Conservation (phyloP, 495 filamentous ascomycete genomes). For the Hypoxylon fragiforme region DNA sequence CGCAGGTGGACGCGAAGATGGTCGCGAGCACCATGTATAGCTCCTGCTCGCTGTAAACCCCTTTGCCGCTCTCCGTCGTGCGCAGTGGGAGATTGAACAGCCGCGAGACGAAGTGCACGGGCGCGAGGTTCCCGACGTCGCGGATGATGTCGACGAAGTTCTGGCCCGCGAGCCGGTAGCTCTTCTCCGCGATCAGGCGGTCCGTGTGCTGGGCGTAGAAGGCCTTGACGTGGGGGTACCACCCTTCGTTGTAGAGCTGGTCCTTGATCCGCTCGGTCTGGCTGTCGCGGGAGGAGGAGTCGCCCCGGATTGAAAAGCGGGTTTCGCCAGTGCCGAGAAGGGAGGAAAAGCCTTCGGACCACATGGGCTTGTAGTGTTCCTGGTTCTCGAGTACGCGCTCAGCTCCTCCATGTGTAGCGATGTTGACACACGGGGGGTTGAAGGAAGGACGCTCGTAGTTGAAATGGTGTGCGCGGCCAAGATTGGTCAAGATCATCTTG, state of each 20-base stretch:
- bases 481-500: slow-evolving; percentile 68
- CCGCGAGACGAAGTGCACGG: slow-evolving; percentile 70
- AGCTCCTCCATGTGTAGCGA: slow-evolving; percentile 64
- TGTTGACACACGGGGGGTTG: slow-evolving; percentile 53
- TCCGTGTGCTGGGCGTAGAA: slow-evolving; percentile 69
- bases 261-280: slow-evolving; percentile 59
- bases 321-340: slow-evolving; percentile 53
- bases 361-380: slow-evolving; percentile 65
- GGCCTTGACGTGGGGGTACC: slow-evolving; percentile 59
- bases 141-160: slow-evolving; percentile 75
- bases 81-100: slow-evolving; percentile 77
- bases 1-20: slow-evolving; percentile 60
- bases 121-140: slow-evolving; percentile 74
- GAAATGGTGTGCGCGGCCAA: slow-evolving; percentile 73
- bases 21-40: slow-evolving; percentile 74
- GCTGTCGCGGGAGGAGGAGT: slow-evolving; percentile 49
- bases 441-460: slow-evolving; percentile 66
- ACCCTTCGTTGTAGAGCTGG: slow-evolving; percentile 60
- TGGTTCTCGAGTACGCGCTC: slow-evolving; percentile 64
- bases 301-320: slow-evolving; percentile 58
- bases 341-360: slow-evolving; percentile 59
- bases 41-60: slow-evolving; percentile 78
- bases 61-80: slow-evolving; percentile 66
- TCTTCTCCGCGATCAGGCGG: slow-evolving; percentile 65
- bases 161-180: slow-evolving; percentile 59